These are phyloP conservation scores for Coelastrella sp. DNA, from an alignment of 139 green algal genomes.

Conservation along the genomic window DNA sequence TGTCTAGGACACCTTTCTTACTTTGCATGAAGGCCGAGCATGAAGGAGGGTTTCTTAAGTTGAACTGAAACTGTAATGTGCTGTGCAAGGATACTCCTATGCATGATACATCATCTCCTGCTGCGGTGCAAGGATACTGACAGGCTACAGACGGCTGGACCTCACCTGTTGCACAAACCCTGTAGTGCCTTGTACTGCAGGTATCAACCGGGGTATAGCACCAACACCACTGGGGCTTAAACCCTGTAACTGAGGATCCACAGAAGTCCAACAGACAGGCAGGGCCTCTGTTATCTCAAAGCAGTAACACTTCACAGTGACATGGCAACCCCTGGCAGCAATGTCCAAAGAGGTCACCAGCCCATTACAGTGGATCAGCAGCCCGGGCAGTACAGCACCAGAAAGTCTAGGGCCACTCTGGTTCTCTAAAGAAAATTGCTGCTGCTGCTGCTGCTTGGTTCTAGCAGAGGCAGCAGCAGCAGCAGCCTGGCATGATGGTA, in stretches of 20 bases:
- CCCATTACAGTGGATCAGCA: constrained; percentile 13
- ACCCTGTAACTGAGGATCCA: neutral
- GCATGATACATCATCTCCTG: no score
- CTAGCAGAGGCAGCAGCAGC: constrained; percentile 3
- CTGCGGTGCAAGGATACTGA: no score
- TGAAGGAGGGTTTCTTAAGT: no score
- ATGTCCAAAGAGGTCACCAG: constrained; percentile 1
- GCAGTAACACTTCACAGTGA: constrained; percentile 27
- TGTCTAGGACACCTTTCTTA: no score
- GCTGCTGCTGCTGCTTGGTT: constrained; percentile 30
- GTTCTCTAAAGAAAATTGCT: neutral
- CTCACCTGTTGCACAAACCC: constrained; percentile 25
- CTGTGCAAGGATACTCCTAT: neutral
- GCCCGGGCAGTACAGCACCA: neutral
- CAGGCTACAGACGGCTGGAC: no score
- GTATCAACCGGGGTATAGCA: neutral
- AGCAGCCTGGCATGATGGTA: constrained; percentile 6
- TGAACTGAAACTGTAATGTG: no score
- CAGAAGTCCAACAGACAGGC: neutral
- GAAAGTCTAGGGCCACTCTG: neutral
- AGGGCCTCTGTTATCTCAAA: constrained; percentile 30
- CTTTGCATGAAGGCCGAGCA: no score
- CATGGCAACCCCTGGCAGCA: neutral
- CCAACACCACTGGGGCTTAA: constrained; percentile 3
- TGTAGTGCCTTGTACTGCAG: neutral